Percentiles rank a stretch among this genome's conserved stretches.
These are phyloP conservation scores for Arbutus unedo DNA, from an alignment of 148 eudicot genomes.

Conservation along the genomic window DNA sequence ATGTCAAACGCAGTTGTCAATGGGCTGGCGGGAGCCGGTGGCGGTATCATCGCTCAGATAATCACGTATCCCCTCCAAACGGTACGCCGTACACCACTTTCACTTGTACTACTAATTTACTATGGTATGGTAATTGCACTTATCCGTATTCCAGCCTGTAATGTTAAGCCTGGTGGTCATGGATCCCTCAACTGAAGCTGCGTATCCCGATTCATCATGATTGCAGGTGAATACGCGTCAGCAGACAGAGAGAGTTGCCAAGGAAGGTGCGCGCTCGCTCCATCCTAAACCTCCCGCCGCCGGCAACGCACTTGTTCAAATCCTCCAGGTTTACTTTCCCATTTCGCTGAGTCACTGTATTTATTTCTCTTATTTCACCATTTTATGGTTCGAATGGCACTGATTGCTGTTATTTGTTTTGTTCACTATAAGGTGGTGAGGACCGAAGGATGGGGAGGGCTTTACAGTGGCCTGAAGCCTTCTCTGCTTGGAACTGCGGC, in stretches of 20 bases:
- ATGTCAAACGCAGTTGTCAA: slow-evolving; percentile 87
- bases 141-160: background rate
- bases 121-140: too few relatives aligned
- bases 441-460: slow-evolving; percentile 85
- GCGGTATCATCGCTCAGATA: slow-evolving; percentile 84
- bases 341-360: background rate
- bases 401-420: background rate
- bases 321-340: slow-evolving; percentile 17
- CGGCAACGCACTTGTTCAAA: slow-evolving; percentile 23
- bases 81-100: slow-evolving; percentile 45
- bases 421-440: slow-evolving; percentile 48
- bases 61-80: slow-evolving; percentile 91
- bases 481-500: slow-evolving; percentile 89
- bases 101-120: background rate
- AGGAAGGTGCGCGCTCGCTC: slow-evolving; percentile 12
- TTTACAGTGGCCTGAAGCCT: slow-evolving; percentile 95
- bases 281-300: background rate
- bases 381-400: background rate
- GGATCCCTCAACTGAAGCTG: background rate
- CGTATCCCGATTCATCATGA: background rate
- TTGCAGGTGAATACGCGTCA: slow-evolving; percentile 32
- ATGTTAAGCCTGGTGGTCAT: background rate
- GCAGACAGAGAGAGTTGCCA: slow-evolving; percentile 29
- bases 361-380: background rate
- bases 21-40: slow-evolving; percentile 93